Base-by-base conservation (phyloP, 2,329 filamentous ascomycete genomes). In the Penicillium decumbens region DNA sequence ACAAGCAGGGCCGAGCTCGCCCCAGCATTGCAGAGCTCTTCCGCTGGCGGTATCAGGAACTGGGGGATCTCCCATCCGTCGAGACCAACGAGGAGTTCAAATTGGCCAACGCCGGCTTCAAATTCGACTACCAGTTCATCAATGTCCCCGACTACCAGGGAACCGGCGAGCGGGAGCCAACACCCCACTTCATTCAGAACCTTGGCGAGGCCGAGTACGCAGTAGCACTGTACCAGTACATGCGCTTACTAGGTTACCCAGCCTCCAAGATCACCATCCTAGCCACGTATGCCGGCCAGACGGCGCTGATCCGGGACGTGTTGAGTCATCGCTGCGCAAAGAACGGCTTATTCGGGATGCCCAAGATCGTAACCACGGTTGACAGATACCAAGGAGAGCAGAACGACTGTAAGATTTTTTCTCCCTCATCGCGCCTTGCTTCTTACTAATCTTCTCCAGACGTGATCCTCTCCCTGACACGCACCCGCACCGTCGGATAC, bases 351-450 rank as follows among this genome's bases (percentile, higher is more conserved):
- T 98, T 98, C 71, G 91, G 92, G 7, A 75, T 95, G 69, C 93
- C 93, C 15, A 87, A 85, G 70, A 85, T 87, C 45, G 89, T 98
- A 25, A 91, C 89, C 3, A 98, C 95, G 4, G 92, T 98, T 55
- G 93, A 98, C 75, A 96, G 95, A 70, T 98, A 97, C 65, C 93
- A 98, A 75, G 95, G 93, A 68, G 93, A 98, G 76, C 93, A 98
- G 72, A 98, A 98, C 71, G 93, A 98, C 65, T 97, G 89, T 93
- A 79, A 79, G 87, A n/a, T 82, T 29, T 10, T 41, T 24, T 32
- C 25, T 29, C 5, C 10, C 15, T 6, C 25, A 8, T 20, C 7
- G 2, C 23, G 12, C 28, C 30, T 4, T 6, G 35, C 4, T 12
- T 4, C 20, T 12, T 38, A 2, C 56, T 65, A 47, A 64, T 33